Percentiles rank a stretch among this genome's conserved stretches.
These are phyloP conservation scores for Anthostomella pinea DNA, from an alignment of 2,329 filamentous ascomycete species.

Conservation along the genomic window DNA sequence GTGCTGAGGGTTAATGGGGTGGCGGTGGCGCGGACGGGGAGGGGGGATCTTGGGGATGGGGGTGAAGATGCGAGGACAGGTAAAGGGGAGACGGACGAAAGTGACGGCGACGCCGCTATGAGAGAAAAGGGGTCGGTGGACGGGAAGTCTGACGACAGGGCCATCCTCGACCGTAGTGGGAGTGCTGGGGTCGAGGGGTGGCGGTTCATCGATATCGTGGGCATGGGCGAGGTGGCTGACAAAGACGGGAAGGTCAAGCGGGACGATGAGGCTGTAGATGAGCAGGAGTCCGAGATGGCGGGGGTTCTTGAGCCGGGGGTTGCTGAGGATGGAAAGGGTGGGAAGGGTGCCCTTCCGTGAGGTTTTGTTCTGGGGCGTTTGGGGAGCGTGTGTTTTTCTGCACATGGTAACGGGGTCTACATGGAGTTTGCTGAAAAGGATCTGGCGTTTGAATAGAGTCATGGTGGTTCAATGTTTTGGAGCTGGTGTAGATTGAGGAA, in stretches of 20 bases:
- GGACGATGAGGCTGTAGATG: conserved; percentile 19
- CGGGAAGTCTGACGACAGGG: conserved; percentile 44
- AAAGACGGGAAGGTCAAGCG: conserved; percentile 15
- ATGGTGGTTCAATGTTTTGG: too few relatives aligned
- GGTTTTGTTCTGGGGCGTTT: too few relatives aligned
- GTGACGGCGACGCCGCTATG: conserved; percentile 14
- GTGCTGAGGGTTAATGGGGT: conserved; percentile 50
- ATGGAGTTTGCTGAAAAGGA: too few relatives aligned
- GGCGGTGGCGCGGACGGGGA: conserved; percentile 42
- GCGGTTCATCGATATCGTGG: conserved; percentile 52
- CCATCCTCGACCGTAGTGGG: conserved; percentile 47
- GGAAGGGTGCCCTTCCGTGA: too few relatives aligned
- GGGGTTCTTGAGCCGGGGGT: conserved; percentile 33
- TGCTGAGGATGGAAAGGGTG: background rate
- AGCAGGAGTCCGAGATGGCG: conserved; percentile 35
- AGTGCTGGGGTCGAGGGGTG: conserved; percentile 43
- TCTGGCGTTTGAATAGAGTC: too few relatives aligned
- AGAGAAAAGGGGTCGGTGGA: conserved; percentile 17
- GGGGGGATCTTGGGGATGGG: conserved; percentile 18
- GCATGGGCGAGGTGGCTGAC: conserved; percentile 38
- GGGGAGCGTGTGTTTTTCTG: too few relatives aligned
- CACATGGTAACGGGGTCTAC: too few relatives aligned
- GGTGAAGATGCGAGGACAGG: too few relatives aligned
- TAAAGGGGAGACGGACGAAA: too few relatives aligned
- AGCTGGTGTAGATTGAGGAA: too few relatives aligned